Conservation (phyloP, 148 eudicot genomes). For the Hydrangea macrophylla region DNA sequence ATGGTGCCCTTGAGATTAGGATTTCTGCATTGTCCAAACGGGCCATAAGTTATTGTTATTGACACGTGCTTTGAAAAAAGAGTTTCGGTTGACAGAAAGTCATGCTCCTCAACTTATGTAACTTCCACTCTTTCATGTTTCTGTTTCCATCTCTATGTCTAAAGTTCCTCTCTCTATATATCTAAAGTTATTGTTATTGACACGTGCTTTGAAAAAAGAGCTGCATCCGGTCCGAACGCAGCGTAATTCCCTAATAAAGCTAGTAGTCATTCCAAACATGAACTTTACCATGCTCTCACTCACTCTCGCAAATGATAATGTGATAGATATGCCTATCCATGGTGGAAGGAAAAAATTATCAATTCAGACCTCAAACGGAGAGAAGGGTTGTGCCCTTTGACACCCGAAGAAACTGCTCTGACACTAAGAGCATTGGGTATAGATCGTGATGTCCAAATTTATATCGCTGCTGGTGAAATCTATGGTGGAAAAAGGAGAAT, state of each 20-base stretch:
- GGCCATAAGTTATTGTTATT: too few relatives aligned
- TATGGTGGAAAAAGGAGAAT: conserved; percentile 65
- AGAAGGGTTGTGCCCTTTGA: conserved; percentile 76
- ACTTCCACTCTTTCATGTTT: too few relatives aligned
- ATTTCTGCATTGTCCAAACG: too few relatives aligned
- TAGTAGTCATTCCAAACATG: not conserved
- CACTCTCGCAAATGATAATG: not conserved
- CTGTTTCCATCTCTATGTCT: too few relatives aligned
- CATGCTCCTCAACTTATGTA: too few relatives aligned
- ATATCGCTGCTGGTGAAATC: conserved; percentile 70
- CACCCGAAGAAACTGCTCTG: conserved; percentile 69
- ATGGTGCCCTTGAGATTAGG: too few relatives aligned
- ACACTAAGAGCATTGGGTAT: conserved; percentile 55
- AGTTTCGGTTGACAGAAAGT: too few relatives aligned
- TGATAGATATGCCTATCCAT: conserved; percentile 67
- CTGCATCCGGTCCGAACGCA: too few relatives aligned
- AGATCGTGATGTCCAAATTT: conserved; percentile 55
- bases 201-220: too few relatives aligned
- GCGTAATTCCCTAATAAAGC: not conserved
- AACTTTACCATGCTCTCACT: not conserved
- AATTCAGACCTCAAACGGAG: conserved; percentile 60
- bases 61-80: too few relatives aligned
- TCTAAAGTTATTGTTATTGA: too few relatives aligned
- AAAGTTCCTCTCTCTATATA: too few relatives aligned
- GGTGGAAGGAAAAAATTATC: conserved; percentile 82